These are phyloP conservation scores for Sclerotinia minor DNA, from an alignment of 2,329 filamentous ascomycete genomes.

Conservation along the genomic window DNA sequence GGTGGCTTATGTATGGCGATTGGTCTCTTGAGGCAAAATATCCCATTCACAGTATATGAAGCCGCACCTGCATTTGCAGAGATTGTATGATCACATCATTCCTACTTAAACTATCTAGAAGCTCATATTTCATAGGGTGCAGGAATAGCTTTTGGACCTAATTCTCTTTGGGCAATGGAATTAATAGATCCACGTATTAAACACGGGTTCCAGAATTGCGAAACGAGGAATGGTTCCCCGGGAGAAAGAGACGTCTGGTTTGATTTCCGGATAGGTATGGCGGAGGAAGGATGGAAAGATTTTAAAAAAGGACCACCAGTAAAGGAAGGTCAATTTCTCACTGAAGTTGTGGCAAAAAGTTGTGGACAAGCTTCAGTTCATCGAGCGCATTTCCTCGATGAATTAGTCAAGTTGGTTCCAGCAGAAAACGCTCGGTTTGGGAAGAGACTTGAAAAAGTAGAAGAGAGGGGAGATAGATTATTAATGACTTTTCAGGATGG, in stretches of 20 bases:
- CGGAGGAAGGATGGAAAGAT: conserved; percentile 33
- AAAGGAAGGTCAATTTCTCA: conserved; percentile 30
- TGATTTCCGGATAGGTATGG: conserved; percentile 37
- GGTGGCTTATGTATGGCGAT: conserved; percentile 39
- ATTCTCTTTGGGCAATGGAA: conserved; percentile 38
- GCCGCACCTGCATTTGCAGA: conserved; percentile 39
- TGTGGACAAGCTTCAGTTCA: conserved; percentile 38
- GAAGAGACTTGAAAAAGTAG: conserved; percentile 43
- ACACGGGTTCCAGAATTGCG: conserved; percentile 34
- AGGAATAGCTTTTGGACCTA: conserved; percentile 40
- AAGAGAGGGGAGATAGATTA: conserved; percentile 36
- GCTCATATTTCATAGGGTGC: conserved; percentile 29
- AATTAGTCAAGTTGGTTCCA: conserved; percentile 44
- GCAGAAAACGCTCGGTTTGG: conserved; percentile 42
- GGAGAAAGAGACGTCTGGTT: conserved; percentile 38
- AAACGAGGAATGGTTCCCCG: conserved; percentile 34
- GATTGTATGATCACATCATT: conserved; percentile 29
- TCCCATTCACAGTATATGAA: conserved; percentile 40
- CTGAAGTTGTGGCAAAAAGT: conserved; percentile 31
- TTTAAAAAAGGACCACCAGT: conserved; percentile 25
- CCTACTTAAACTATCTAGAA: background rate
- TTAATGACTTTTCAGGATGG: conserved; percentile 49
- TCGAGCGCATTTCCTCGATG: conserved; percentile 40
- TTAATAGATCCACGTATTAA: conserved; percentile 38
- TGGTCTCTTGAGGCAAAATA: conserved; percentile 37